These are phyloP conservation scores for Tetrapisispora namnaoensis DNA, from an alignment of 805 yeast genomes.

Conservation along the genomic window DNA sequence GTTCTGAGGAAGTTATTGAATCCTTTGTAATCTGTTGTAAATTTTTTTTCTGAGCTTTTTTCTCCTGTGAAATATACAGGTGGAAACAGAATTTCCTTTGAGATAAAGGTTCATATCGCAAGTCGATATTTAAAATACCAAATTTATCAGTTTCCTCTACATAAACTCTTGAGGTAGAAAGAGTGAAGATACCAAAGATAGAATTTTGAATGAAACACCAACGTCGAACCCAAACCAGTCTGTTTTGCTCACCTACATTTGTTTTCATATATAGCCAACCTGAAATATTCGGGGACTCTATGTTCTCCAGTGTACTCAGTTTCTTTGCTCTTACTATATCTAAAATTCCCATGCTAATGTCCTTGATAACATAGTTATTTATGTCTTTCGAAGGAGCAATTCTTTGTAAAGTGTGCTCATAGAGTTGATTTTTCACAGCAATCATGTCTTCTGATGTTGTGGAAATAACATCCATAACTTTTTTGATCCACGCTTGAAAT, in stretches of 20 bases:
- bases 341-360: slow-evolving; percentile 36
- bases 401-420: slow-evolving; percentile 41
- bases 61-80: slow-evolving; percentile 30
- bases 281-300: slow-evolving; percentile 42
- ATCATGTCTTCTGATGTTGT: slow-evolving; percentile 31
- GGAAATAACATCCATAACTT: slow-evolving; percentile 3
- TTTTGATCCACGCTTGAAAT: slow-evolving; percentile 10
- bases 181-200: slow-evolving; percentile 63
- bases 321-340: slow-evolving; percentile 2
- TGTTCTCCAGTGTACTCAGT: neutral
- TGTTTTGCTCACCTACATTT: slow-evolving; percentile 38
- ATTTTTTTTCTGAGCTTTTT: neutral
- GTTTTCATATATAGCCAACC: slow-evolving; percentile 84
- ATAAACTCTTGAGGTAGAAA: slow-evolving; percentile 54
- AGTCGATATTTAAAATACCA: slow-evolving; percentile 64
- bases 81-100: slow-evolving; percentile 76
- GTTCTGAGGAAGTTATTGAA: neutral
- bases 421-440: slow-evolving; percentile 49
- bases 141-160: slow-evolving; percentile 87
- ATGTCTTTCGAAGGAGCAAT: slow-evolving; percentile 51
- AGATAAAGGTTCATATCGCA: slow-evolving; percentile 50
- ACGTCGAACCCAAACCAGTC: slow-evolving; percentile 66
- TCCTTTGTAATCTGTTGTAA: neutral
- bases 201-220: slow-evolving; percentile 78
- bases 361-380: slow-evolving; percentile 42